Evolutionary conservation across 2,329 filamentous ascomycete genomes (phyloP).

Genomic region (Neopestalotiopsis sp.): DNA sequence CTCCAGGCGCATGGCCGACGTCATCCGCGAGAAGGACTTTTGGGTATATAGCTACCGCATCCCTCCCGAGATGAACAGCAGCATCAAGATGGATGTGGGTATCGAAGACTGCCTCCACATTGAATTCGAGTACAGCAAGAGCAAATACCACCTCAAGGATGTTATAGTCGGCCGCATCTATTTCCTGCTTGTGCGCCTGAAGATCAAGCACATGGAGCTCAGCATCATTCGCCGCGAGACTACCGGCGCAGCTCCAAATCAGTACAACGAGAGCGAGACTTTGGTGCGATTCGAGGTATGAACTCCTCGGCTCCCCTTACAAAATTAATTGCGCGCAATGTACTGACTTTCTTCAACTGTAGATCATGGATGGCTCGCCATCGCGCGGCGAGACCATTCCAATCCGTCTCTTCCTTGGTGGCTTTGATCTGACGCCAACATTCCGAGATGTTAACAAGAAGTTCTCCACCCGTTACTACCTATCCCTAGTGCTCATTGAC

Average conservation of each 20-base stretch:
- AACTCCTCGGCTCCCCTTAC: constrained; percentile 16
- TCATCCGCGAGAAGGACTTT: constrained; percentile 98
- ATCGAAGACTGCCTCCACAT: constrained; percentile 99
- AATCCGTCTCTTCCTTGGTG: constrained; percentile 94
- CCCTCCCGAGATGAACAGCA: constrained; percentile 96
- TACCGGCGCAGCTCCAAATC: constrained; percentile 93
- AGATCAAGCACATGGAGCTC: constrained; percentile 99
- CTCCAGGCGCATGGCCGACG: constrained; percentile 94
- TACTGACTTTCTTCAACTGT: not conserved
- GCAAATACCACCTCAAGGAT: constrained; percentile 98
- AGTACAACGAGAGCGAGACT: constrained; percentile 99
- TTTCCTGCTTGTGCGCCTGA: constrained; percentile 93
- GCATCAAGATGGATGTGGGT: constrained; percentile 99
- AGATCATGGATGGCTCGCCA: constrained; percentile 99
- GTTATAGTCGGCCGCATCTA: constrained; percentile 99
- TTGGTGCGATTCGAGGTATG: constrained; percentile 90
- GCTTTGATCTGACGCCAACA: constrained; percentile 95
- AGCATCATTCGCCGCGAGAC: constrained; percentile 97
- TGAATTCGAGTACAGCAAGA: constrained; percentile 99
- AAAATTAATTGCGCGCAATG: not conserved
- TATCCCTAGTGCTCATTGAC: constrained; percentile 93
- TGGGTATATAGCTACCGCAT: constrained; percentile 99
- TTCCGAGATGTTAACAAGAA: constrained; percentile 99
- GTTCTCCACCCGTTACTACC: constrained; percentile 97
- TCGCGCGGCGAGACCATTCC: constrained; percentile 94